These are phyloP conservation scores for Neonectria faginata DNA, from an alignment of 2,329 filamentous ascomycete species.

Conservation along the genomic window DNA sequence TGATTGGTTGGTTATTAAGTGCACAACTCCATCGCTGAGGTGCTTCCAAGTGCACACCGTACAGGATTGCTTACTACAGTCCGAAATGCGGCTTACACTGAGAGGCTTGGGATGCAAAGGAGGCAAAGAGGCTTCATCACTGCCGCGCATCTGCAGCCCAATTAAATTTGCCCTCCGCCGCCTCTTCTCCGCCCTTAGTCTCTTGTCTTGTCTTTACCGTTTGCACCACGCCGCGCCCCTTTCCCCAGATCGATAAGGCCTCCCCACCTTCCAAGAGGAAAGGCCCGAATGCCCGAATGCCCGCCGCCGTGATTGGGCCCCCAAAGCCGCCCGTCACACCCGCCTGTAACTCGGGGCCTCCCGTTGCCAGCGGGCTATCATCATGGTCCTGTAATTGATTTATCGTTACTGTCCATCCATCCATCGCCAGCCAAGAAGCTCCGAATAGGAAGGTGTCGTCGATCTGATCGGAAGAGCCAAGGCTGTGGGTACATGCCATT, in stretches of 20 bases:
- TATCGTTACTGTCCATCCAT: not conserved
- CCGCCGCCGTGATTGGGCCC: conserved; percentile 37
- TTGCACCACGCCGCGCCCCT: not conserved
- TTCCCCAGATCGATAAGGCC: conserved; percentile 43
- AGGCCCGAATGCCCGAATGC: conserved; percentile 43
- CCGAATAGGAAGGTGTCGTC: conserved; percentile 12
- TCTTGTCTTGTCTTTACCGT: too few relatives aligned
- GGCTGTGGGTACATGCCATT: not conserved
- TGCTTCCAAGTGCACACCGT: not conserved
- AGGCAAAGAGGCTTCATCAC: too few relatives aligned
- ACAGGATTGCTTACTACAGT: not conserved
- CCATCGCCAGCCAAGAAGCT: not conserved
- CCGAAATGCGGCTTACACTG: too few relatives aligned
- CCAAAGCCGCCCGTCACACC: conserved; percentile 7
- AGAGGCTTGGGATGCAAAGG: too few relatives aligned
- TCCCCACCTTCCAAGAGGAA: conserved; percentile 32
- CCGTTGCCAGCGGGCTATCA: not conserved
- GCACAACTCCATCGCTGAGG: not conserved
- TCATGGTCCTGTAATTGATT: not conserved
- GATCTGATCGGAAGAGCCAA: not conserved
- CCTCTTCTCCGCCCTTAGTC: too few relatives aligned
- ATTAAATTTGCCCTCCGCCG: not conserved
- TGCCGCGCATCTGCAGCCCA: conserved; percentile 1
- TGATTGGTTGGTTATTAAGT: not conserved
- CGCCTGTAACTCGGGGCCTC: not conserved